Base-by-base conservation (phyloP, 345 rosid species). In the Salix viminalis region DNA sequence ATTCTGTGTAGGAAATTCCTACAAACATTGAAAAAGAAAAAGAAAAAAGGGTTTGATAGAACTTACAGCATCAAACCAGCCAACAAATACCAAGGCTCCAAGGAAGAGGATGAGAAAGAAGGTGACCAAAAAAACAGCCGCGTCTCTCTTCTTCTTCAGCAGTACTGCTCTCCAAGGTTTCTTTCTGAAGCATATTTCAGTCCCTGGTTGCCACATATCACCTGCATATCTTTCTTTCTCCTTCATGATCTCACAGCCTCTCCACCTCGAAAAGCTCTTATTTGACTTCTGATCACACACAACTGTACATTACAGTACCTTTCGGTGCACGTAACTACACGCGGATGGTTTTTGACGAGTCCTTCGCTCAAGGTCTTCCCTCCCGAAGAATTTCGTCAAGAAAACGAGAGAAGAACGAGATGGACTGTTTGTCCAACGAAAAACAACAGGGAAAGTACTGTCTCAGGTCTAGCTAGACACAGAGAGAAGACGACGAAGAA, bases 1-100 rank as follows among this genome's bases (percentile, higher is more conserved):
- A 0, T 41, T 10, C 12, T 41, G 44, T 41, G 2, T 2, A 41
- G 44, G 44, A 10, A 41, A 41, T 10, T 41, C 11, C 44, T 41
- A 41, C 10, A 37, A 37, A 37, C 9, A 41, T 13, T 44, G 0
- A 3, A 3, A 44, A 44, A 64, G 0, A 64, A 23, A 13, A 14
- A 24, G 28, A 11, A 64, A 11, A 64, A 28, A 2, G 8, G 42
- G 46, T 21, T 34, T 56, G 52, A 21, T 32, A 36, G 50, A 44
- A 73, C 83, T 79, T 72, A 79, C 85, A 21, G 75, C 16, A 2
- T 34, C 72, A 44, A 76, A 54, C 14, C 77, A 65, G 24, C 80
- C 39, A 26, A 42, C 3, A 23, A 69, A 64, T 3, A 56, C 11
- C 0, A 72, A 48, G 66, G 74, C 70, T 8, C 52, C 68, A 16